These are phyloP conservation scores for Malus orientalis DNA, from an alignment of 306 rosid genomes.

Conservation along the genomic window DNA sequence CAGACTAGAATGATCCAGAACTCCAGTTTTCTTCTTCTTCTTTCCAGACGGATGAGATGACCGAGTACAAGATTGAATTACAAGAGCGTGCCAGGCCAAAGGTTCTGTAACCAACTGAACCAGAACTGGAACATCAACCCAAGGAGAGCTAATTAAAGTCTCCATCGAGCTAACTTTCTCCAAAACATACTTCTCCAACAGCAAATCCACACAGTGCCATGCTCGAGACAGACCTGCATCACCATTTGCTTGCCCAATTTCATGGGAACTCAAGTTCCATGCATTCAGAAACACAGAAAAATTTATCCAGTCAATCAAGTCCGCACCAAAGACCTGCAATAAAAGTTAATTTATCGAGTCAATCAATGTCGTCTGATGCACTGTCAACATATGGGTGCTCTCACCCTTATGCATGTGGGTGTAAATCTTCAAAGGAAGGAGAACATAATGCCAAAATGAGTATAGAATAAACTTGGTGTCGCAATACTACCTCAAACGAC, in stretches of 20 bases:
- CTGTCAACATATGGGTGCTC: too few relatives aligned
- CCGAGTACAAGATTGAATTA: constrained; percentile 70
- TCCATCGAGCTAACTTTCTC: constrained; percentile 42
- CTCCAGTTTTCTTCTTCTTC: constrained; percentile 82
- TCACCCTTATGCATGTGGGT: background rate
- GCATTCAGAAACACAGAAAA: constrained; percentile 77
- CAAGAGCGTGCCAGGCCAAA: constrained; percentile 87
- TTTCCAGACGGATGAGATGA: constrained; percentile 73
- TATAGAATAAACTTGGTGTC: background rate
- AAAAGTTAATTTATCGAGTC: background rate
- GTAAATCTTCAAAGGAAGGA: background rate
- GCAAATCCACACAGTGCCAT: constrained; percentile 59
- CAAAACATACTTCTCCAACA: constrained; percentile 55
- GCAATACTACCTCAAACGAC: constrained; percentile 53
- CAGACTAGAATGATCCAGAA: constrained; percentile 35
- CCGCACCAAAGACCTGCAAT: constrained; percentile 58
- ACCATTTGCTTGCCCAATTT: constrained; percentile 35
- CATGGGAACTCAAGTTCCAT: constrained; percentile 72
- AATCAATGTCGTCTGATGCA: too few relatives aligned
- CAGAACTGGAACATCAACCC: constrained; percentile 44
- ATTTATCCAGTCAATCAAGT: constrained; percentile 85
- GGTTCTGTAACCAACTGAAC: constrained; percentile 79
- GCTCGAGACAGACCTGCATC: constrained; percentile 30
- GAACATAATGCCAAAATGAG: background rate
- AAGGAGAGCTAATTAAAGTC: constrained; percentile 42